Evolutionary conservation across 768 basidiomycete species (phyloP).

Genomic region (Gloeostereum incarnatum): DNA sequence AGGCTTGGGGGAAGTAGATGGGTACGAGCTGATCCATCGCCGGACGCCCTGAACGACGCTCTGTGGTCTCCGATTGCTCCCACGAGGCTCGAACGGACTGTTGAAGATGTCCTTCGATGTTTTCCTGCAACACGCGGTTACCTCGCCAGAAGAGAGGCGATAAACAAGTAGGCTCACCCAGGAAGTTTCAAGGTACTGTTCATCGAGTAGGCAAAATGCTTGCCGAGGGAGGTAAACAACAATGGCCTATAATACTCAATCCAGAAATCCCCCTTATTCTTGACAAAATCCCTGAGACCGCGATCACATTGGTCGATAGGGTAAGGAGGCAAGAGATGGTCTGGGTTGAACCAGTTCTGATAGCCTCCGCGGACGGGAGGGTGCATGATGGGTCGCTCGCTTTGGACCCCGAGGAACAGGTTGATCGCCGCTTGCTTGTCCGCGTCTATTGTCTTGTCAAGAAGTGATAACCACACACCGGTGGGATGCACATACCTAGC

Average conservation of each 20-base stretch:
- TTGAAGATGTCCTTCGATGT: conserved; percentile 55
- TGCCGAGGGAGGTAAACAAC: conserved; percentile 75
- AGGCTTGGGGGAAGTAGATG: conserved; percentile 29
- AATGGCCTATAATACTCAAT: conserved; percentile 82
- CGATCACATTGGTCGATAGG: conserved; percentile 49
- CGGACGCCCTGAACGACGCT: conserved; percentile 76
- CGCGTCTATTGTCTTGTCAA: conserved; percentile 46
- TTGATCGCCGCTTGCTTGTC: conserved; percentile 98
- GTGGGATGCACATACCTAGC: conserved; percentile 42
- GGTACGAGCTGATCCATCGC: conserved; percentile 62
- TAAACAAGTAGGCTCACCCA: conserved; percentile 37
- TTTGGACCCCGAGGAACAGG: conserved; percentile 82
- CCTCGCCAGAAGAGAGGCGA: neutral
- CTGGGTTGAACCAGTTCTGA: conserved; percentile 76
- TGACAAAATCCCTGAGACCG: conserved; percentile 52
- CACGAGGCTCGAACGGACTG: conserved; percentile 69
- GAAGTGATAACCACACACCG: too few species aligned
- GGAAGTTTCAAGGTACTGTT: conserved; percentile 80
- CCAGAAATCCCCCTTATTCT: conserved; percentile 68
- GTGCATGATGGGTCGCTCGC: conserved; percentile 38
- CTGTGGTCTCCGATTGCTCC: conserved; percentile 26
- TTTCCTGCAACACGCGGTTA: conserved; percentile 36
- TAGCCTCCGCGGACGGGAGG: conserved; percentile 62
- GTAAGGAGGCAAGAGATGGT: conserved; percentile 62
- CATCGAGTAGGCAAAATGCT: conserved; percentile 92